Evolutionary conservation across 2,329 filamentous ascomycete genomes (phyloP).

Genomic region (Diplodia seriata): DNA sequence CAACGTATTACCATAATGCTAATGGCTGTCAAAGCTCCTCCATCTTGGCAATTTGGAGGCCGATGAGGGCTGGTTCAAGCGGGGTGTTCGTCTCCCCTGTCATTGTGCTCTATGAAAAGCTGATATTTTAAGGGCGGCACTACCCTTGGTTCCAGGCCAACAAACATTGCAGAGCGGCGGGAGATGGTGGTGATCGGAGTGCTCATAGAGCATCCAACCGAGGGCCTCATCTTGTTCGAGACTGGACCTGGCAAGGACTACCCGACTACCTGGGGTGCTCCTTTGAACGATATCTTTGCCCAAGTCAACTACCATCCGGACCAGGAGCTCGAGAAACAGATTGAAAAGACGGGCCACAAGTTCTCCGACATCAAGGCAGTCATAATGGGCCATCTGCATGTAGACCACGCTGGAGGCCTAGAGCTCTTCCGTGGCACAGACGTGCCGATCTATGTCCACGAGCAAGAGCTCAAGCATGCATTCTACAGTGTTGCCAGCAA

Average conservation of each 20-base stretch:
- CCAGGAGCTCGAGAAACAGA: slow-evolving; percentile 40
- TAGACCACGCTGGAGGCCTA: slow-evolving; percentile 48
- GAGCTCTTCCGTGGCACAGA: slow-evolving; percentile 46
- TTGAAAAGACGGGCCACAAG: slow-evolving; percentile 43
- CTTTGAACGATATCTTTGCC: slow-evolving; percentile 45
- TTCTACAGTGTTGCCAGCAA: slow-evolving; percentile 48
- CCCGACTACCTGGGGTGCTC: slow-evolving; percentile 41
- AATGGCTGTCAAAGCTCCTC: slow-evolving; percentile 39
- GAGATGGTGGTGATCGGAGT: slow-evolving; percentile 43
- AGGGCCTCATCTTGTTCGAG: slow-evolving; percentile 48
- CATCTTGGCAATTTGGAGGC: slow-evolving; percentile 47
- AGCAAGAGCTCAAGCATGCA: slow-evolving; percentile 48
- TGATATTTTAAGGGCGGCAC: slow-evolving; percentile 36
- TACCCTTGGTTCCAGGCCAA: slow-evolving; percentile 42
- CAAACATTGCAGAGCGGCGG: slow-evolving; percentile 39
- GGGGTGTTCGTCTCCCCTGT: slow-evolving; percentile 33
- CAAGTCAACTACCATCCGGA: slow-evolving; percentile 40
- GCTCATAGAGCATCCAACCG: slow-evolving; percentile 43
- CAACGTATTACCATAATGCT: not conserved
- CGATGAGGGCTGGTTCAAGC: slow-evolving; percentile 47
- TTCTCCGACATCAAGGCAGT: slow-evolving; percentile 46
- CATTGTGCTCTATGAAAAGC: not conserved
- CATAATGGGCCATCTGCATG: slow-evolving; percentile 48
- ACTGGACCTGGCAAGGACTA: slow-evolving; percentile 46
- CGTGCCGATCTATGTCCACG: slow-evolving; percentile 48